A percentile compares a stretch with the other conserved stretches of the same genome.
These are phyloP conservation scores for Phytophthora podocarpi DNA, from an alignment of 352 stramenopile species.

Conservation along the genomic window DNA sequence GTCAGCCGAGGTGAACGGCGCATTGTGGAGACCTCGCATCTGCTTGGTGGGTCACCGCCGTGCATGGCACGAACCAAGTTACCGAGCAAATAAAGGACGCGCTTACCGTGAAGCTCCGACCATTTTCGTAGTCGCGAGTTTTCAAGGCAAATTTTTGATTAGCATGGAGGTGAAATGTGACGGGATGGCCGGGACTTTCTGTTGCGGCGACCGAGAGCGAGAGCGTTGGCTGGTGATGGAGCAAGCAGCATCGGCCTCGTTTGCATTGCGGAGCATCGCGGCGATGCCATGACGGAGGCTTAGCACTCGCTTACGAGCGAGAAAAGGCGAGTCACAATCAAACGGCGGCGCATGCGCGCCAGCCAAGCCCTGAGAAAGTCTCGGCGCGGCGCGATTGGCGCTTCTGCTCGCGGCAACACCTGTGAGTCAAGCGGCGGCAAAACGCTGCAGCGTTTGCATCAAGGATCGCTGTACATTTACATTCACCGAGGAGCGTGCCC, in stretches of 20 bases:
- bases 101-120: background rate
- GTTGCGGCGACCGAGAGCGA: conserved; percentile 5
- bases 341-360: conserved; percentile 10
- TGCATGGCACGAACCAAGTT: background rate
- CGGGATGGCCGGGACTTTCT: conserved; percentile 18
- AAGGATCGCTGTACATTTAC: background rate
- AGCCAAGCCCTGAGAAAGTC: conserved; percentile 21
- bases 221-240: too few relatives aligned
- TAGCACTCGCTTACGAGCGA: conserved; percentile 8
- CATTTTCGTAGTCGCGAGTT: conserved; percentile 35
- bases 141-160: conserved; percentile 25
- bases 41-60: conserved; percentile 11
- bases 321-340: conserved; percentile 13
- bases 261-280: conserved; percentile 12
- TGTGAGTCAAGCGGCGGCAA: conserved; percentile 9
- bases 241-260: conserved; percentile 8
- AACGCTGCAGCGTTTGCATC: background rate
- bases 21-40: conserved; percentile 19
- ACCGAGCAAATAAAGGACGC: conserved; percentile 6
- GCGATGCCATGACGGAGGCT: conserved; percentile 3
- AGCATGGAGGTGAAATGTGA: conserved; percentile 16
- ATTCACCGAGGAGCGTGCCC: conserved; percentile 1
- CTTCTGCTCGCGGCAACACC: conserved; percentile 15
- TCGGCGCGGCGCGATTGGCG: background rate
- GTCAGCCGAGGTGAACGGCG: background rate